A percentile compares a stretch with the other conserved stretches of the same genome.
Conservation (phyloP, 208 protist genomes). For the Trypanosoma brucei region DNA sequence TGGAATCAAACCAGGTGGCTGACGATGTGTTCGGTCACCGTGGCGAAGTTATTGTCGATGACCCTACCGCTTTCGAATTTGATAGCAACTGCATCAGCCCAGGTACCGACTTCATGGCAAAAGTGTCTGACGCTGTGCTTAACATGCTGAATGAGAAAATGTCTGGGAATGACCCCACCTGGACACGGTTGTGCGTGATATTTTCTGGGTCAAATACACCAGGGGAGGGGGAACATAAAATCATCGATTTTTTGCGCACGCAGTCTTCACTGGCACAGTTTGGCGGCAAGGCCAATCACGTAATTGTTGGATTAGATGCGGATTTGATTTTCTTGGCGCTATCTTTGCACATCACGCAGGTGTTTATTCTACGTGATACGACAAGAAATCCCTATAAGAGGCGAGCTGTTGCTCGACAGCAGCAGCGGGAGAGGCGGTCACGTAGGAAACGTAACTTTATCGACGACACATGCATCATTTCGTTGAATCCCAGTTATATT, state of each 20-base stretch:
- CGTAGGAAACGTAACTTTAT: constrained; percentile 1
- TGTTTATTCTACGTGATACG: constrained; percentile 90
- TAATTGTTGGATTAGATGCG: constrained; percentile 98
- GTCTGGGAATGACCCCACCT: constrained; percentile 44
- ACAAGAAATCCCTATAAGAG: constrained; percentile 14
- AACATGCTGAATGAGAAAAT: constrained; percentile 83
- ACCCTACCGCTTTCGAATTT: constrained; percentile 36
- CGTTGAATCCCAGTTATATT: not conserved
- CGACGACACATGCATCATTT: not conserved
- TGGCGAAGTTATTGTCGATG: not conserved
- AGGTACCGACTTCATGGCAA: constrained; percentile 98
- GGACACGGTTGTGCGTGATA: constrained; percentile 79
- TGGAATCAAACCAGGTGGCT: not conserved
- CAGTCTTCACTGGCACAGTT: constrained; percentile 73
- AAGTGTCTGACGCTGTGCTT: constrained; percentile 64
- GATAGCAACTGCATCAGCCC: constrained; percentile 99
- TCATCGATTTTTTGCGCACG: constrained; percentile 86
- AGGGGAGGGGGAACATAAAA: constrained; percentile 96
- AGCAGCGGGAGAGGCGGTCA: not conserved
- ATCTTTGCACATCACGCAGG: constrained; percentile 91
- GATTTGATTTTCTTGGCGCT: constrained; percentile 98
- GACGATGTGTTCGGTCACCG: not conserved
- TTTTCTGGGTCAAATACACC: constrained; percentile 94
- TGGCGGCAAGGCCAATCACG: constrained; percentile 89
- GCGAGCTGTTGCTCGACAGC: constrained; percentile 2